Base-by-base conservation (phyloP, 768 basidiomycete species). In the Tremella yokohamensis region DNA sequence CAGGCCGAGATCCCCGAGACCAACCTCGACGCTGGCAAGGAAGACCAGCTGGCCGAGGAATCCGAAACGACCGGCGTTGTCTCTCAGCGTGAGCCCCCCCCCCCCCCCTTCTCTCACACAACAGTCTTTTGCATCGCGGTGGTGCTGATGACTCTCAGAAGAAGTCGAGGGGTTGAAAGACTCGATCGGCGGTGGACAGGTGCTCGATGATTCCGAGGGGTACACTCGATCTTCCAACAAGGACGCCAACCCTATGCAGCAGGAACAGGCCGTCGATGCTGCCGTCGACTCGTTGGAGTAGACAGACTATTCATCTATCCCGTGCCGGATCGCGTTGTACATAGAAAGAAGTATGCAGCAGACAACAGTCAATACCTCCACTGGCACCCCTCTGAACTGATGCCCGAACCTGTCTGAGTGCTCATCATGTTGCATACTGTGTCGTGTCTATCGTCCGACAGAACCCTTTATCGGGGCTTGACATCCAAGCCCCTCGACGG, bases 141-240 rank as follows among this genome's bases (percentile, higher is more conserved):
- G 18, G 48, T n/a, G n/a, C 50, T 52, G 16, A 42, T 22, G 19
- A 25, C 9, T 50, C 29, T 34, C 61, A 76, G 75, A 72, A 29
- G 75, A 76, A 56, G 73, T 71, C 22, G 64, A 66, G 9, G 72
- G 64, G 40, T 57, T 76, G 53, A 74, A 76, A 55, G 75, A 76
- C 55, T 25, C 57, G 24, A 57, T 76, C 37, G 69, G 73, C 34
- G 75, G 70, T 8, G 72, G 72, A 15, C 57, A 74, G 51, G 60
- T 61, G 25, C 62, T 76, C 12, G 69, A 73, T 57, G 65, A 73
- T 34, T 66, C 62, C 22, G 69, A 68, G 49, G 74, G 74, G 29
- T 69, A 71, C 64, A 76, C 75, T 9, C 65, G 75, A 58, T 65
- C 69, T 12, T 69, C 62, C 34, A 65, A 74, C 63, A 64, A 67